These are phyloP conservation scores for Collybiopsis confluens DNA, from an alignment of 768 basidiomycete species.

Conservation along the genomic window DNA sequence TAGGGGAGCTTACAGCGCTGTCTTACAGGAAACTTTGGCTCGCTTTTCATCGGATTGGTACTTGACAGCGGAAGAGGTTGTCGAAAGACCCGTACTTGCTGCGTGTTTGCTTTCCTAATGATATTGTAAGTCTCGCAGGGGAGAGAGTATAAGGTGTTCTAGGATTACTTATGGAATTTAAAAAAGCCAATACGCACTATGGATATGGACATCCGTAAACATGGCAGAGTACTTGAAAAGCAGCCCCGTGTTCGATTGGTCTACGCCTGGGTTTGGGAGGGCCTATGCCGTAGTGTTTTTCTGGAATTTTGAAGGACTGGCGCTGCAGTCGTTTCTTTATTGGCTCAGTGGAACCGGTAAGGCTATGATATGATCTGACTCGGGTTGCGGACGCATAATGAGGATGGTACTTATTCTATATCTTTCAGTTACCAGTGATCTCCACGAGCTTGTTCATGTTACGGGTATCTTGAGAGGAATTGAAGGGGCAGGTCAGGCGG, in stretches of 20 bases:
- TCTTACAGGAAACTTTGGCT: constrained; percentile 1
- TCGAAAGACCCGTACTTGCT: neutral
- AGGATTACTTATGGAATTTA: no score
- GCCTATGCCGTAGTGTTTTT: neutral
- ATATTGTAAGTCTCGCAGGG: neutral
- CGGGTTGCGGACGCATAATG: neutral
- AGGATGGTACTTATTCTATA: no score
- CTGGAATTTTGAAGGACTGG: constrained; percentile 4
- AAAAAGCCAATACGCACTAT: neutral
- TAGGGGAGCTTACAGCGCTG: neutral
- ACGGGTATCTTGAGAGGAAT: constrained; percentile 2
- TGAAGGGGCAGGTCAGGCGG: constrained; percentile 1
- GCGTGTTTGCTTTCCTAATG: neutral
- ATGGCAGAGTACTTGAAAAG: neutral
- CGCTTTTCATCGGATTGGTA: neutral
- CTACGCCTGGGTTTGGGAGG: neutral
- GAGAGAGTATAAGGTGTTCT: no score
- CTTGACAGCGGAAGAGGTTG: neutral
- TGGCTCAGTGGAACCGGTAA: constrained; percentile 1
- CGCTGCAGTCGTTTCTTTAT: constrained; percentile 1
- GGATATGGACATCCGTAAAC: constrained; percentile 1
- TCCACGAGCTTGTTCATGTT: constrained; percentile 4
- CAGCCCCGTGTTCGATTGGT: neutral
- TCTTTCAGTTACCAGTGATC: neutral
- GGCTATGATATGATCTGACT: neutral